These are phyloP conservation scores for Pachyrhizus erosus DNA, from an alignment of 306 rosid genomes.

Conservation along the genomic window DNA sequence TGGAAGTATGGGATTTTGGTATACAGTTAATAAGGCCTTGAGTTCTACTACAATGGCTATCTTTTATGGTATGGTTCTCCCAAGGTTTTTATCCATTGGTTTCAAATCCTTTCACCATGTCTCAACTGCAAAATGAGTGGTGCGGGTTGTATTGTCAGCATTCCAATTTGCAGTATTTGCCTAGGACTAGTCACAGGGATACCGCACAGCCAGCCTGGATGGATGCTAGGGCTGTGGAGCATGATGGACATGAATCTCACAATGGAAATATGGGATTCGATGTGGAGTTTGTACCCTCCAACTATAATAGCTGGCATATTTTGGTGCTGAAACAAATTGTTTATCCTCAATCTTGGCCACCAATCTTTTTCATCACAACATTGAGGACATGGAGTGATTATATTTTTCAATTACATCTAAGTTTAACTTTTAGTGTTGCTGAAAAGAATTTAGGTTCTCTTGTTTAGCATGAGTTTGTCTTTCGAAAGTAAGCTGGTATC, in stretches of 20 bases:
- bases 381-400: slow-evolving; percentile 4
- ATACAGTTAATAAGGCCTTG: neutral
- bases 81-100: neutral
- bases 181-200: neutral
- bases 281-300: too few relatives aligned
- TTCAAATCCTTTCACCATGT: neutral
- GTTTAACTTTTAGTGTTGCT: neutral
- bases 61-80: neutral
- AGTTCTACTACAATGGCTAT: neutral
- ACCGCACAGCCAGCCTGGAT: neutral
- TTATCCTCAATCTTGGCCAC: slow-evolving; percentile 25
- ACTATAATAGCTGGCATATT: neutral
- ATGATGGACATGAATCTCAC: too few relatives aligned
- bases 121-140: neutral
- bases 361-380: neutral
- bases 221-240: neutral
- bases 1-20: neutral
- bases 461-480: slow-evolving; percentile 22
- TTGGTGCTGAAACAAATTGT: slow-evolving; percentile 1
- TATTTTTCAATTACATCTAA: slow-evolving; percentile 1
- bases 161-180: neutral
- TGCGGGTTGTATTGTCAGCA: neutral
- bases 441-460: too few relatives aligned
- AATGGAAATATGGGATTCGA: too few relatives aligned
- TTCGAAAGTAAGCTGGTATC: slow-evolving; percentile 19